Percentiles rank a stretch among this genome's conserved stretches.
phyloP scores from a whole-genome alignment of 768 basidiomycete species.

The Amylocystis lapponica region DNA sequence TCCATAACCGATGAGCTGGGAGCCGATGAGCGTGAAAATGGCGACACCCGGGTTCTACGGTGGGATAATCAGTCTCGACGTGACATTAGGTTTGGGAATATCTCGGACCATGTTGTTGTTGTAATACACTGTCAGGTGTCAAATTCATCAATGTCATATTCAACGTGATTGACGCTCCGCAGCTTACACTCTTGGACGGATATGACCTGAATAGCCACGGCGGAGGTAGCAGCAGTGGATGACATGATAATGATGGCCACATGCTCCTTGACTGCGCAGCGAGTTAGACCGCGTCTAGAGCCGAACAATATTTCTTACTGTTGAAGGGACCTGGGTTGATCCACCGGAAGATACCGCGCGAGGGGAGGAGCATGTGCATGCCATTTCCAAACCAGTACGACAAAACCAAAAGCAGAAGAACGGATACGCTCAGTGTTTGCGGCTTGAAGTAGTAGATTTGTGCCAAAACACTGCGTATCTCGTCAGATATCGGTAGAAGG shows the following conservation, averaged over 20 bases:
- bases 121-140: constrained; percentile 29
- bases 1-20: constrained; percentile 30
- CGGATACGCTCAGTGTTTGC: constrained; percentile 43
- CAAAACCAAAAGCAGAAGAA: constrained; percentile 45
- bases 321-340: constrained; percentile 35
- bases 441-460: constrained; percentile 36
- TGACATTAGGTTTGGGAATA: too few species aligned
- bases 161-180: too few species aligned
- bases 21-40: constrained; percentile 32
- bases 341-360: constrained; percentile 23
- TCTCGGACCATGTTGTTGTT: constrained; percentile 30
- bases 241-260: constrained; percentile 31
- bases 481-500: not conserved
- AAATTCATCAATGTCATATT: too few species aligned
- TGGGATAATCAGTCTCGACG: too few species aligned
- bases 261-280: constrained; percentile 27
- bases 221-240: constrained; percentile 25
- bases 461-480: constrained; percentile 27
- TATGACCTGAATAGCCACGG: constrained; percentile 27
- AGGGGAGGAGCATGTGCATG: constrained; percentile 31
- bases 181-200: constrained; percentile 26
- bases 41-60: constrained; percentile 18
- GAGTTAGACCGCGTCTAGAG: not conserved
- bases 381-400: constrained; percentile 44
- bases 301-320: constrained; percentile 18